A percentile compares a stretch with the other conserved stretches of the same genome.
phyloP scores from a whole-genome alignment of 2,329 filamentous ascomycete species.

The Colletotrichum sp. region DNA sequence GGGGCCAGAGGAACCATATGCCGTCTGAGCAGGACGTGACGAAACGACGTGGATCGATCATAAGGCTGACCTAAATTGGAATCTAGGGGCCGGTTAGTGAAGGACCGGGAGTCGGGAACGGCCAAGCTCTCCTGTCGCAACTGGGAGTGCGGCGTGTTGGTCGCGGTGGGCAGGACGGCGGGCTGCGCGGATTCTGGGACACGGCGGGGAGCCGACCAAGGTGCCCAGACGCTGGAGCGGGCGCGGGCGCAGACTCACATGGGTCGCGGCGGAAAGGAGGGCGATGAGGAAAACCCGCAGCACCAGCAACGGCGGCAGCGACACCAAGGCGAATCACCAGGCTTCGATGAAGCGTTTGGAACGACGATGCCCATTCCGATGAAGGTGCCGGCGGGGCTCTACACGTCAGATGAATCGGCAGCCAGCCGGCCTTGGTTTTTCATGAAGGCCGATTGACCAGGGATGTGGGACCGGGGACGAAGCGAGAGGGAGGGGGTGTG shows the following conservation, averaged over 20 bases:
- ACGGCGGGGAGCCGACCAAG: constrained; percentile 20
- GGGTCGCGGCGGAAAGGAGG: constrained; percentile 22
- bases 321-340: not conserved
- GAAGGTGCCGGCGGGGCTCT: constrained; percentile 59
- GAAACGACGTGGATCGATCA: constrained; percentile 10
- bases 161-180: constrained; percentile 55
- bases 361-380: constrained; percentile 67
- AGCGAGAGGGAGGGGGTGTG: not conserved
- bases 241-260: constrained; percentile 10
- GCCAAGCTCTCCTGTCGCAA: constrained; percentile 86
- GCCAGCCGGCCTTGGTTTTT: constrained; percentile 47
- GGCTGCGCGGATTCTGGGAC: constrained; percentile 11
- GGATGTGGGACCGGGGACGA: not conserved
- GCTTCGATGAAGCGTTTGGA: constrained; percentile 7
- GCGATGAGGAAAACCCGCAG: not conserved
- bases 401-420: constrained; percentile 37
- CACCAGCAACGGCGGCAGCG: constrained; percentile 5
- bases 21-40: not conserved
- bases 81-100: constrained; percentile 76
- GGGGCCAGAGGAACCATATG: not conserved
- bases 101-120: constrained; percentile 69
- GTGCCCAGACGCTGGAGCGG: constrained; percentile 3
- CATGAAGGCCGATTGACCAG: constrained; percentile 12
- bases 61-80: constrained; percentile 17
- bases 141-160: constrained; percentile 92